Evolutionary conservation across 176 grass and related monocot species (phyloP), one percentile per base, ranked within the genome.

Genomic region (Carex kokanica): DNA sequence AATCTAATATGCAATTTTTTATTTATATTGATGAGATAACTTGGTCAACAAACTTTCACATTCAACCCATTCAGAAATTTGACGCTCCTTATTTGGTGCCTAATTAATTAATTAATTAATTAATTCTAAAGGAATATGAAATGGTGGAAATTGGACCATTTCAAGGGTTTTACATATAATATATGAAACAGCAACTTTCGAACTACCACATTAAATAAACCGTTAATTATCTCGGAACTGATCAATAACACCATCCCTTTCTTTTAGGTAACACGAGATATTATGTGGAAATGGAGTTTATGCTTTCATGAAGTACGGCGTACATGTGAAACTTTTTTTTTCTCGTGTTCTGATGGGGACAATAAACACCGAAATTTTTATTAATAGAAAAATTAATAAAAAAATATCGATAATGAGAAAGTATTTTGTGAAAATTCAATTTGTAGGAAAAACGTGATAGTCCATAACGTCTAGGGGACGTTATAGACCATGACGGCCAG

Each of bases 151-250:
- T 51, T 64, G 34, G 60, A 82, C 79, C 32, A 62, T 14, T 80
- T 80, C 56, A 40, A 61, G 6, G 16, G 15, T 80, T 29, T n/a
- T 45, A n/a, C 63, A 20, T 81, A 13, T 13, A 47, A 81, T 34
- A 64, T 52, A 6, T 82, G 8, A 64, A 66, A 66, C 34, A 82
- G 79, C 38, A 81, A 81, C 79, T 11, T 29, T 20, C 2, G 6
- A 67, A 82, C 60, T 25, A 82, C 60, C 60, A 64, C 24, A 82
- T 47, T 82, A 65, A 82, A 67, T 53, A 65, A 82, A 34, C 59
- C 36, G 20, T 63, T 81, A 57, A 82, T 81, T 49, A 31, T 77
- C 13, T 77, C 47, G 54, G 55, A 77, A 77, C 47, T 77, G n/a
- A n/a, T n/a, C 1, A 47, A 55, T 49, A 66, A 66, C 34, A 29